Evolutionary conservation across 768 basidiomycete genomes (phyloP).

Genomic region (Leucocoprinus sp.): DNA sequence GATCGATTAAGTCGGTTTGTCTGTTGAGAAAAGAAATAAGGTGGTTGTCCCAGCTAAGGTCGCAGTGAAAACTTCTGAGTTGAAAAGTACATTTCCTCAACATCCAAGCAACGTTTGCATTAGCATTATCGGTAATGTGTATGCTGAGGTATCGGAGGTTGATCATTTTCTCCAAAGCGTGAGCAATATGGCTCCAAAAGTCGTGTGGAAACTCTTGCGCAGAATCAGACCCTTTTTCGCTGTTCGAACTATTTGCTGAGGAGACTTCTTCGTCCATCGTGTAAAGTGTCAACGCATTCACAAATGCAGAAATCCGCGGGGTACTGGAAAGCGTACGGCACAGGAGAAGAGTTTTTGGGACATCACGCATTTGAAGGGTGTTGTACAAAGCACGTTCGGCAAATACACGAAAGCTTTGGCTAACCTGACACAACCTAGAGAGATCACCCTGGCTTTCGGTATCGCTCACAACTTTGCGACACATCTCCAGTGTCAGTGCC

Average conservation of each 20-base stretch:
- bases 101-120: conserved; percentile 32
- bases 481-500: conserved; percentile 54
- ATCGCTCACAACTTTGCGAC: conserved; percentile 47
- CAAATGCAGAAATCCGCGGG: conserved; percentile 41
- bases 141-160: conserved; percentile 47
- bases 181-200: conserved; percentile 45
- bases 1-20: conserved; percentile 40
- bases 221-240: conserved; percentile 14
- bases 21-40: conserved; percentile 45
- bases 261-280: conserved; percentile 21
- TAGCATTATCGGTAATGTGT: conserved; percentile 30
- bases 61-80: conserved; percentile 56
- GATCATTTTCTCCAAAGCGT: conserved; percentile 38
- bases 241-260: conserved; percentile 19
- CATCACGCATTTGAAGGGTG: conserved; percentile 39
- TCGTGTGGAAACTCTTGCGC: conserved; percentile 23
- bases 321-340: conserved; percentile 39
- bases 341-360: conserved; percentile 30
- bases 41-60: conserved; percentile 53
- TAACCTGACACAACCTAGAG: conserved; percentile 49
- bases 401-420: conserved; percentile 41
- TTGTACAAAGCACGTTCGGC: conserved; percentile 57
- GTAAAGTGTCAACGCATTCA: conserved; percentile 47
- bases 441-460: conserved; percentile 46
- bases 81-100: conserved; percentile 37